phyloP scores from a whole-genome alignment of 2,329 filamentous ascomycete genomes.

The Aureobasidium sp. region DNA sequence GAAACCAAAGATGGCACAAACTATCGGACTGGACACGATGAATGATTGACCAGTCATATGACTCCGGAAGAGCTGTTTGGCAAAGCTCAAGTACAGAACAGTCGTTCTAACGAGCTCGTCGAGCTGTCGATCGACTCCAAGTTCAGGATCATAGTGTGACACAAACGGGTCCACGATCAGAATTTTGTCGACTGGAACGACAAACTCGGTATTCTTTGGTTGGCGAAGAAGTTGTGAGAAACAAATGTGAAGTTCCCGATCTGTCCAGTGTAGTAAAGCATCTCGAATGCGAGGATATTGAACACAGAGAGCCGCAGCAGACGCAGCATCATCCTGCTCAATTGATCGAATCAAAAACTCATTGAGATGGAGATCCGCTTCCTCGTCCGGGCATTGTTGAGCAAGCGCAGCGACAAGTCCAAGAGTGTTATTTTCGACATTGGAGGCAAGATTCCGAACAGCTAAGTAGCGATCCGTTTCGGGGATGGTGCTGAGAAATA shows the following conservation, averaged over 20 bases:
- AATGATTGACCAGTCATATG: neutral
- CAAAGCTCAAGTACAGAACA: conserved; percentile 11
- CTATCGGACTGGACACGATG: neutral
- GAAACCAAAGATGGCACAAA: conserved; percentile 6
- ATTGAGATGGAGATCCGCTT: conserved; percentile 6
- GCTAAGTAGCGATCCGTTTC: conserved; percentile 7
- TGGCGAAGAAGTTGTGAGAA: conserved; percentile 12
- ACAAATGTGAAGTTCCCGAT: conserved; percentile 8
- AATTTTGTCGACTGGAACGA: conserved; percentile 6
- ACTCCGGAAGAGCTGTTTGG: conserved; percentile 1
- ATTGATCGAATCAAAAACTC: conserved; percentile 19
- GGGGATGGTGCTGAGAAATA: conserved; percentile 18
- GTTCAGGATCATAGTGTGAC: conserved; percentile 2
- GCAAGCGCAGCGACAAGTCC: conserved; percentile 14
- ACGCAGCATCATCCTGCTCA: conserved; percentile 18
- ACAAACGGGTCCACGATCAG: conserved; percentile 4
- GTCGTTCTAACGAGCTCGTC: conserved; percentile 5
- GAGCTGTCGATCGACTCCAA: neutral
- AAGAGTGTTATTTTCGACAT: conserved; percentile 1
- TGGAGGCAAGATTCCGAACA: conserved; percentile 13
- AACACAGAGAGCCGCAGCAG: conserved; percentile 19
- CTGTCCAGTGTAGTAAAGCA: conserved; percentile 16
- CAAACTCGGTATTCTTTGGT: conserved; percentile 6
- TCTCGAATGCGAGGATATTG: conserved; percentile 18
- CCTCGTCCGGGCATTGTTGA: conserved; percentile 16